Evolutionary conservation across 176 grass and related monocot genomes (phyloP), one percentile per base, ranked within the genome.

Genomic region (Ananas comosus): DNA sequence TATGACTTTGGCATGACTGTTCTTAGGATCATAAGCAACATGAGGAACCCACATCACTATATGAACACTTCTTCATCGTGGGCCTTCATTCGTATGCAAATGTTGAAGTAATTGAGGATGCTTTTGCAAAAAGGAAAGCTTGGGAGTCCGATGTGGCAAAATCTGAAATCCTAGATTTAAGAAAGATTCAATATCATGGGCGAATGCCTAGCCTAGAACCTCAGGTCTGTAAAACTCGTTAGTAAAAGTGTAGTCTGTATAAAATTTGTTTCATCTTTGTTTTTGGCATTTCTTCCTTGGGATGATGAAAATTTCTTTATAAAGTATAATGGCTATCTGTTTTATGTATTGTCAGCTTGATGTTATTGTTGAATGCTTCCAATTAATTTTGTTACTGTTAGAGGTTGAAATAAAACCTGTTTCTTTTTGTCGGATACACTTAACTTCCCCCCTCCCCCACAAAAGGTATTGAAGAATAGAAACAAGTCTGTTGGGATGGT

Each of bases 41-140:
- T 28, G 85, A 77, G 54, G 89, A 93, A 64, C 84, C 86, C 42
- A 72, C 65, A n/a, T 74, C 82, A 3, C 80, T 99, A 49, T 99
- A 85, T 73, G 94, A 99, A 63, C 77, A 90, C 65, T 93, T 99
- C 81, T 90, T 93, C 12, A 83, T 99, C 51, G 82, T 93, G 42
- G 94, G 94, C 25, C 94, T 99, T 65, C 94, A 93, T 74, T 93
- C 94, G 48, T 93, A 78, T 87, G 86, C 94, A 85, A 88, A 99
- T 72, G 81, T 93, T 58, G 77, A 82, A 76, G 74, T 72, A n/a
- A 82, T 99, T 75, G 94, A 99, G 78, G 84, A 93, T 73, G 89
- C 89, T 78, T 99, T 93, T 88, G 89, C 90, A 52, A 92, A 88
- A 76, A 85, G 66, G 81, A 93, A 99, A 90, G 82, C 76, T 69